phyloP scores from a whole-genome alignment of 106 monocot species.

The Dendrobium officinale region DNA sequence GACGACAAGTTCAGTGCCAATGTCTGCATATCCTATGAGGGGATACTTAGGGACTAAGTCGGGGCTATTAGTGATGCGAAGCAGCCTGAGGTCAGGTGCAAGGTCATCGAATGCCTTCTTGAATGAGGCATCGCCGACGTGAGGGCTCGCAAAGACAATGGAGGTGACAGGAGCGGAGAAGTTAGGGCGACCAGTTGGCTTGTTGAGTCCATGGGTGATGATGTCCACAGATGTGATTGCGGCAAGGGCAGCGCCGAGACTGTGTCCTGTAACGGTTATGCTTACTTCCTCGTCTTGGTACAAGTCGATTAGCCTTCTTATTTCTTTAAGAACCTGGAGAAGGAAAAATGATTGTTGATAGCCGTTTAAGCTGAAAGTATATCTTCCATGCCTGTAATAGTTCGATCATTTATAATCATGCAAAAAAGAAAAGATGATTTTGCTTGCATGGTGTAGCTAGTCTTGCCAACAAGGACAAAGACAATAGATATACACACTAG shows the following conservation, averaged over 20 bases:
- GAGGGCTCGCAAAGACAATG: conserved; percentile 70
- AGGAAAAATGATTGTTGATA: neutral
- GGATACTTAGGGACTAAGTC: conserved; percentile 77
- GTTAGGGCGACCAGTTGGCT: neutral
- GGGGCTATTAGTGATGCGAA: conserved; percentile 42
- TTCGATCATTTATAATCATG: no score
- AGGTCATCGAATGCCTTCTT: conserved; percentile 24
- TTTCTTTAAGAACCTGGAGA: conserved; percentile 52
- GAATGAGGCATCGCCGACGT: conserved; percentile 68
- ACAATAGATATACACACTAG: no score
- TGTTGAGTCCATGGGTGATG: conserved; percentile 47
- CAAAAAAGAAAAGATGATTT: no score
- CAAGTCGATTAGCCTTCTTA: conserved; percentile 40
- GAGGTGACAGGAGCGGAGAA: conserved; percentile 44
- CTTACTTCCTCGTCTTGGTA: conserved; percentile 69
- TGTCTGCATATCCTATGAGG: conserved; percentile 40
- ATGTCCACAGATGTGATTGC: conserved; percentile 70
- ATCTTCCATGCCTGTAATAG: no score
- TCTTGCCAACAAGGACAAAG: no score
- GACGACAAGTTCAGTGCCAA: conserved; percentile 51
- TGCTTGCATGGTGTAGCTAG: no score
- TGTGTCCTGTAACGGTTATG: conserved; percentile 86
- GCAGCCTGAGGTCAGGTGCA: conserved; percentile 25
- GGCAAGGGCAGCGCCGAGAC: conserved; percentile 64
- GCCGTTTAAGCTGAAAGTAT: no score